Conservation (phyloP, 331 rosid genomes). For the Prunus yedoensis region DNA sequence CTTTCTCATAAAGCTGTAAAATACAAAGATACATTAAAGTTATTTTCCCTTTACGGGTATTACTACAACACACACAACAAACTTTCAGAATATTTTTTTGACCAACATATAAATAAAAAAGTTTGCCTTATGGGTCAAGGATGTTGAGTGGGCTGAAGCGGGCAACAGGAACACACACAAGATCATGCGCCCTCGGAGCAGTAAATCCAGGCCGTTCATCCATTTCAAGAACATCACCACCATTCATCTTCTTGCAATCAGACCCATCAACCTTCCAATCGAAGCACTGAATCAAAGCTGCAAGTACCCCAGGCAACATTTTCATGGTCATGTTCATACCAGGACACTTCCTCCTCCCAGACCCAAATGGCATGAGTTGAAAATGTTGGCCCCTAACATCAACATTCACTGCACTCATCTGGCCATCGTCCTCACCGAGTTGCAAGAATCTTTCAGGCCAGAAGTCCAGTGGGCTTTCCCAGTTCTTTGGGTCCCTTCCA, state of each 20-base stretch:
- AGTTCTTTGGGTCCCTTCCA: slow-evolving; percentile 26
- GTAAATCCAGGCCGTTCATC: slow-evolving; percentile 24
- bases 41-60: no score
- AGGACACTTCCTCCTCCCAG: slow-evolving; percentile 50
- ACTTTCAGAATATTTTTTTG: no score
- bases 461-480: slow-evolving; percentile 28
- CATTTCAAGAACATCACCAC: not conserved
- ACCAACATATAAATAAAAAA: no score
- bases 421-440: not conserved
- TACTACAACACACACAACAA: no score
- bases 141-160: slow-evolving; percentile 19
- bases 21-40: no score
- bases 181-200: slow-evolving; percentile 6
- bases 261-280: slow-evolving; percentile 24
- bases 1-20: no score
- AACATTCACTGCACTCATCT: slow-evolving; percentile 3
- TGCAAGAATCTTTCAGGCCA: slow-evolving; percentile 20
- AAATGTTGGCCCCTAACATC: slow-evolving; percentile 44
- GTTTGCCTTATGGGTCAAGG: no score
- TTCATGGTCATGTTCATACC: slow-evolving; percentile 33
- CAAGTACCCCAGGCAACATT: slow-evolving; percentile 30
- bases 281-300: slow-evolving; percentile 28
- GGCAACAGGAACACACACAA: slow-evolving; percentile 25
- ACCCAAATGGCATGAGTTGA: slow-evolving; percentile 42
- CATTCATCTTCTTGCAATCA: not conserved